A percentile compares a stretch with the other conserved stretches of the same genome.
Evolutionary conservation across 345 rosid species (phyloP).

Genomic region (Citrus australasica): DNA sequence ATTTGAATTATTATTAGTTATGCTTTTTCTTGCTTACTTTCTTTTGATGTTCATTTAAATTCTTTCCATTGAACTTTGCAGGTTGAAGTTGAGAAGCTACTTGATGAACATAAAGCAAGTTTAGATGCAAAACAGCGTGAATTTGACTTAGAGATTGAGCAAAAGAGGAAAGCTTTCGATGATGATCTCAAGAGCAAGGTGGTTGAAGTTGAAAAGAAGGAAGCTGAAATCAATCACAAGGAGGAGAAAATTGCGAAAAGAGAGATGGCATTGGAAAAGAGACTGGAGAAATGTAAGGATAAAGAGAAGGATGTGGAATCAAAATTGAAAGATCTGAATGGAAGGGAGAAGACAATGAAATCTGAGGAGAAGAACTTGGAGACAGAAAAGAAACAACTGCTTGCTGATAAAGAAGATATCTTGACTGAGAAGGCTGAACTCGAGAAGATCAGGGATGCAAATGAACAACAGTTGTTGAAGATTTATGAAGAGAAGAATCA

Average conservation of each 20-base stretch:
- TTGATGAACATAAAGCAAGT: constrained; percentile 73
- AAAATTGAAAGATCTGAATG: constrained; percentile 57
- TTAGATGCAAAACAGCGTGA: constrained; percentile 64
- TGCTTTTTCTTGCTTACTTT: background rate
- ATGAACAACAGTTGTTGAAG: constrained; percentile 61
- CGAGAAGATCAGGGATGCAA: constrained; percentile 60
- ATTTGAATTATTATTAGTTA: background rate
- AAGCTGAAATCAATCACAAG: constrained; percentile 73
- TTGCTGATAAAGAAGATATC: constrained; percentile 53
- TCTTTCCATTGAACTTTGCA: constrained; percentile 22
- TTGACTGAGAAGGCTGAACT: constrained; percentile 54
- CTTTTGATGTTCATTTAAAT: background rate
- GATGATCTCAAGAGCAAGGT: constrained; percentile 67
- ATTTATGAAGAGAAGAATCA: constrained; percentile 55
- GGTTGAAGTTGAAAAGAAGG: constrained; percentile 72
- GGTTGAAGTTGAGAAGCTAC: constrained; percentile 74
- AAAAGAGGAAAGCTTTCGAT: constrained; percentile 68
- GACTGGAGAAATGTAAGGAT: constrained; percentile 66
- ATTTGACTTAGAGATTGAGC: constrained; percentile 76
- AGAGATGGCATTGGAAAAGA: constrained; percentile 74
- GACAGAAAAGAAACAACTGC: constrained; percentile 46
- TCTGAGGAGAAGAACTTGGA: constrained; percentile 66
- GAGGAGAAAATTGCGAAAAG: constrained; percentile 80
- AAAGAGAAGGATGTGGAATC: constrained; percentile 66
- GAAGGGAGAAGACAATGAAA: constrained; percentile 63